phyloP scores from a whole-genome alignment of 108 stramenopile genomes.

The Cyclostephanos invisitatus region DNA sequence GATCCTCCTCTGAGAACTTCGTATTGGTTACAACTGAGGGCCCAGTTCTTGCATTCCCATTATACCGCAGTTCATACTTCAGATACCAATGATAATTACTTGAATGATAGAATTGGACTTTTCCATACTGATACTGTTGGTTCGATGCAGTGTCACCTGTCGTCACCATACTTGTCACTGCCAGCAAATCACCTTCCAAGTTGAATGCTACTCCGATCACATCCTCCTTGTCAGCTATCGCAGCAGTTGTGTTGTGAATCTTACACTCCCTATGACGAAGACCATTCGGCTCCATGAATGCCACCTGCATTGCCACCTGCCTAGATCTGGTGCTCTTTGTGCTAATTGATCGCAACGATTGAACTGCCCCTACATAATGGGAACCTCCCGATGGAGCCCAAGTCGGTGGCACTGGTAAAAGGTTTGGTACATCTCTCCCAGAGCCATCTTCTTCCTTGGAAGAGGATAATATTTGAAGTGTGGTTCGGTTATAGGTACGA shows the following conservation, averaged over 20 bases:
- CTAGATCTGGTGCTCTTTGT: conserved; percentile 47
- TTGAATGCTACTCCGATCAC: conserved; percentile 70
- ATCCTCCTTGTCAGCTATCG: conserved; percentile 48
- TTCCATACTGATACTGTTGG: conserved; percentile 39
- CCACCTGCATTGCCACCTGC: conserved; percentile 62
- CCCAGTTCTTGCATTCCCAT: conserved; percentile 8
- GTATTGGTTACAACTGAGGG: conserved; percentile 32
- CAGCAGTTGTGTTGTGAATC: conserved; percentile 42
- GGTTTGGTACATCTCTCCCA: conserved; percentile 73
- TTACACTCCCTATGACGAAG: conserved; percentile 82
- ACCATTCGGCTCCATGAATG: conserved; percentile 91
- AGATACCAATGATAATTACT: conserved; percentile 92
- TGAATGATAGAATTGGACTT: conserved; percentile 85
- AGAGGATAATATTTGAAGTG: conserved; percentile 64
- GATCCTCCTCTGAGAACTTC: conserved; percentile 65
- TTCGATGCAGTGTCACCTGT: conserved; percentile 8
- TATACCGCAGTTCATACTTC: conserved; percentile 73
- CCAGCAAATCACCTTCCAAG: conserved; percentile 71
- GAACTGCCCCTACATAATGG: conserved; percentile 72
- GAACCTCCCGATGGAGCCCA: conserved; percentile 85
- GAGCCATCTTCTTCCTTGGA: conserved; percentile 85
- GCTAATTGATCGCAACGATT: conserved; percentile 45
- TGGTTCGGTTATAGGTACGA: conserved; percentile 68
- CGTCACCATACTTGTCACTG: conserved; percentile 55
- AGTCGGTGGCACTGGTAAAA: conserved; percentile 49